Base-by-base conservation (phyloP, 768 basidiomycete genomes). In the Pleurotus tuber-regium region DNA sequence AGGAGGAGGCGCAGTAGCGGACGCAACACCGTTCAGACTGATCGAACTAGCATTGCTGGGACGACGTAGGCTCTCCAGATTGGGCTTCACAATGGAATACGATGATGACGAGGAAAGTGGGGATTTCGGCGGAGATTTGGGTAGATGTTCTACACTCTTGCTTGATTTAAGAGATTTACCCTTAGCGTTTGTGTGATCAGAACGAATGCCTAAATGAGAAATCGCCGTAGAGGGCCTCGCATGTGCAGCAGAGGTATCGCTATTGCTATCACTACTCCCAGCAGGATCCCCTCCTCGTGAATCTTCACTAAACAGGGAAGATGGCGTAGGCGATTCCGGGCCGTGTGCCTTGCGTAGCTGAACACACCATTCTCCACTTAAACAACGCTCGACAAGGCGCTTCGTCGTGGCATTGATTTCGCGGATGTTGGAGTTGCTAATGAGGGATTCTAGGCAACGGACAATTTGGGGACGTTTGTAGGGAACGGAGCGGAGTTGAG, bases 391-490 rank as follows among this genome's bases (percentile, higher is more conserved):
- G 14, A 98, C 97, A 6, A 99, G 79, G 6, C 97, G 83, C 56
- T 83, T 85, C 0, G 95, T 98, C 1, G 95, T 98, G 2, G 90
- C 72, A 52, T 83, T 87, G 56, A 96, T 76, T 40, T 96, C 90
- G 25, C 89, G 82, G 48, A 97, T 89, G 36, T 82, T 74, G 11
- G 82, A 73, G 59, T 94, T 80, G 53, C 83, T 77, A 28, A 87
- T 75, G 24, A 97, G 77, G 0, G 84, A 86, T 60, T 92, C 88
- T 24, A 99, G 79, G 9, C 87, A 77, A 40, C 83, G 82, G 16
- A 92, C 84, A 59, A 98, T 90, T 64, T 95, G 90, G 1, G 87
- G 77, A 6, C 94, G 89, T 64, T 99, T 99, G 73, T 98, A 98
- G 0, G 92, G 89, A 52, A 84, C 69, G 11, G 80, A 72, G 10